Percentiles rank a stretch among this genome's conserved stretches.
Conservation (phyloP, 2,329 filamentous ascomycete species). For the Dothistroma pini region DNA sequence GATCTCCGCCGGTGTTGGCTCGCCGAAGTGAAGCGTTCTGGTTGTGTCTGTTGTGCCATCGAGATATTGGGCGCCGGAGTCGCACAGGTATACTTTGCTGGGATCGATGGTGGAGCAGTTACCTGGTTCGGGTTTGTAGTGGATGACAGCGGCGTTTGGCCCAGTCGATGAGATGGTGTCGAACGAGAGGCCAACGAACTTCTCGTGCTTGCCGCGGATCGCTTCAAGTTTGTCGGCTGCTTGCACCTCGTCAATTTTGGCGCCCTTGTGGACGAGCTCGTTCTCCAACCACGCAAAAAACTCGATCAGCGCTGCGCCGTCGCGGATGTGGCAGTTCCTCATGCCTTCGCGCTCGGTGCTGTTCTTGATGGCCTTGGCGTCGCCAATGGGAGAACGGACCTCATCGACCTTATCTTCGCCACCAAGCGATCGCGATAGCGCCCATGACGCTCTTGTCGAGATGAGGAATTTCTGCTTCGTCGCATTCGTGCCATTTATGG, state of each 20-base stretch:
- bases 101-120: constrained; percentile 82
- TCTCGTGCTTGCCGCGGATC: constrained; percentile 63
- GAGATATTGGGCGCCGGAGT: constrained; percentile 93
- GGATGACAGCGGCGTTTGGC: constrained; percentile 88
- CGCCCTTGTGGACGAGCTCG: constrained; percentile 67
- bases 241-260: constrained; percentile 77
- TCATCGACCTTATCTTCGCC: constrained; percentile 84
- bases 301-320: constrained; percentile 83
- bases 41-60: constrained; percentile 98
- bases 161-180: constrained; percentile 95
- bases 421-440: constrained; percentile 78
- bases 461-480: constrained; percentile 68
- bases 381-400: constrained; percentile 77
- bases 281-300: constrained; percentile 98
- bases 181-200: constrained; percentile 89
- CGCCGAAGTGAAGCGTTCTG: constrained; percentile 85
- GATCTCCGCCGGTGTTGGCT: constrained; percentile 76
- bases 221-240: constrained; percentile 88
- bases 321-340: constrained; percentile 88
- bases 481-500: constrained; percentile 27
- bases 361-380: constrained; percentile 94
- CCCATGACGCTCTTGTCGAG: constrained; percentile 90
- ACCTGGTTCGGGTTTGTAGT: constrained; percentile 85
- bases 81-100: constrained; percentile 83
- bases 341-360: constrained; percentile 85